Conservation (phyloP, 176 grass and related monocot genomes). For the Alloteropsis semialata region DNA sequence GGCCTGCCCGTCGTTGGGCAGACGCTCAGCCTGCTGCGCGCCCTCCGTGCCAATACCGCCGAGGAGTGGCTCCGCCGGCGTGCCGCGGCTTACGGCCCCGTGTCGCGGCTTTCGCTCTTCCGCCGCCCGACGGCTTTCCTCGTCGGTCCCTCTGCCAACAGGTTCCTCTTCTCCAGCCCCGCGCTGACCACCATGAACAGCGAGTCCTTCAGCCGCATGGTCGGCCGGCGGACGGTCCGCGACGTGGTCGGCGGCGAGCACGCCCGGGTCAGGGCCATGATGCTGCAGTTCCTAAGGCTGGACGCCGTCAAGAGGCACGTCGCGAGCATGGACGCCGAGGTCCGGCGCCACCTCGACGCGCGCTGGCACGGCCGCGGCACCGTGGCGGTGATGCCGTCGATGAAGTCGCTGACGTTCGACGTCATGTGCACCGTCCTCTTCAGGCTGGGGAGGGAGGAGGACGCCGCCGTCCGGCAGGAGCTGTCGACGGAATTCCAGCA, state of each 20-base stretch:
- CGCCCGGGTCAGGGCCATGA: slow-evolving; percentile 16
- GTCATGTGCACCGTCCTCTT: slow-evolving; percentile 28
- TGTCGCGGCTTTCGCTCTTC: slow-evolving; percentile 36
- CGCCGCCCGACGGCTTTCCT: slow-evolving; percentile 6
- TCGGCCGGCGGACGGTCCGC: slow-evolving; percentile 4
- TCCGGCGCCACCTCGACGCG: slow-evolving; percentile 16
- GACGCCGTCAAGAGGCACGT: slow-evolving; percentile 20
- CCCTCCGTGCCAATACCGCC: slow-evolving; percentile 26
- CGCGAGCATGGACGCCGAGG: slow-evolving; percentile 24
- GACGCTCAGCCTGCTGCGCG: slow-evolving; percentile 2
- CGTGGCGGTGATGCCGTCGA: slow-evolving; percentile 29
- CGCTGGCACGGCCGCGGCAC: not conserved
- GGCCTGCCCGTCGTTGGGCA: slow-evolving; percentile 34
- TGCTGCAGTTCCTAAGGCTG: slow-evolving; percentile 26
- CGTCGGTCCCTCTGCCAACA: not conserved
- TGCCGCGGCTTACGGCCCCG: not conserved
- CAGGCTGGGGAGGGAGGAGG: slow-evolving; percentile 9
- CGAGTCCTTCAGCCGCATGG: slow-evolving; percentile 5
- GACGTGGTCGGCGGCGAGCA: slow-evolving; percentile 26
- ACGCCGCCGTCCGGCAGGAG: not conserved
- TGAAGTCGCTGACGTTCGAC: slow-evolving; percentile 43
- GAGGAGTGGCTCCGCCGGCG: slow-evolving; percentile 24
- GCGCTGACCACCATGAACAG: not conserved
- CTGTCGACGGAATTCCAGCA: slow-evolving; percentile 29
- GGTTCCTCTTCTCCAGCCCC: slow-evolving; percentile 32